Percentiles rank a stretch among this genome's conserved stretches.
These are phyloP conservation scores for Kalanchoe fedtschenkoi DNA, from an alignment of 164 flowering plant species.

Conservation along the genomic window DNA sequence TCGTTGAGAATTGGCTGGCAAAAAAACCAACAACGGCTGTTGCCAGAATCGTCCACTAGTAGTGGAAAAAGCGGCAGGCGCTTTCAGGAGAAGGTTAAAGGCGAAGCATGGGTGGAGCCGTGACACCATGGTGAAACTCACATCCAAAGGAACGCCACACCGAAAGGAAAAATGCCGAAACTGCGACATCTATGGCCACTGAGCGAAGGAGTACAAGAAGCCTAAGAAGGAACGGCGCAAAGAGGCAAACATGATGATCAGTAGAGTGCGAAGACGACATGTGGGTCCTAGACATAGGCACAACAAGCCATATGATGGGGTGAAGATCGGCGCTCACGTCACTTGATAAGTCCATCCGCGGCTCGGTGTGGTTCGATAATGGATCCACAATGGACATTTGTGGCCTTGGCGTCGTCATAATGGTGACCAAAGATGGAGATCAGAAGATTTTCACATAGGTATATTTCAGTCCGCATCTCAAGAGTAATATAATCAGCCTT, in stretches of 20 bases:
- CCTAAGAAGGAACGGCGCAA: neutral
- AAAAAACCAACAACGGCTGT: neutral
- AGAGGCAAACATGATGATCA: neutral
- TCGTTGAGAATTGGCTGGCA: neutral
- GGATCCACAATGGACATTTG: neutral
- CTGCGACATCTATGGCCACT: neutral
- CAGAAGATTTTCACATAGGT: neutral
- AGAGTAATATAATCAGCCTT: neutral
- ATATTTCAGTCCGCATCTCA: neutral
- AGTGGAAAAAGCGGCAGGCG: neutral
- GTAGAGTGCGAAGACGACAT: neutral
- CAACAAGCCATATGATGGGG: neutral
- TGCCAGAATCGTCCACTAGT: neutral
- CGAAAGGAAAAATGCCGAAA: neutral
- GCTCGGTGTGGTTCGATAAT: neutral
- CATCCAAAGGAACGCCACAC: neutral
- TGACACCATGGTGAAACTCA: no score
- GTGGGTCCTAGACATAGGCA: neutral
- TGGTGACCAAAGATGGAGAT: neutral
- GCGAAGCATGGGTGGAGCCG: no score
- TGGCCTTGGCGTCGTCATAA: neutral
- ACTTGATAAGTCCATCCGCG: neutral
- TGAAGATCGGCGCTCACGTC: neutral
- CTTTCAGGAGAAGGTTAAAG: no score
- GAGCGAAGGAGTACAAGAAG: neutral